Evolutionary conservation across 345 rosid genomes (phyloP), one percentile per base, ranked within the genome.

Genomic region (Eucalyptus brandiana): DNA sequence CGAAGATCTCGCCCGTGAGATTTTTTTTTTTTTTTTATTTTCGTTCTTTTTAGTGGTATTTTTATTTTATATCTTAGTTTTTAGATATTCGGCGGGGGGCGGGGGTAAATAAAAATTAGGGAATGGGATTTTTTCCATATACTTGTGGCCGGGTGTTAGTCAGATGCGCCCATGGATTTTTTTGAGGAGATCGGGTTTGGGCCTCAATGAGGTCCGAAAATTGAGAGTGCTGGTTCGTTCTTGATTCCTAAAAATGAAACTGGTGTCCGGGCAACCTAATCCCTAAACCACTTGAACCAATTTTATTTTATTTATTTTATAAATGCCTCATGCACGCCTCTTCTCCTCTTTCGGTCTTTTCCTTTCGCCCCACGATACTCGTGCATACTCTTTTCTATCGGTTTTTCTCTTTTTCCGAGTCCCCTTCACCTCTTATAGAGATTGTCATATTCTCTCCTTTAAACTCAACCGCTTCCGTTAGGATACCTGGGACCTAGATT

Each of bases 401-500:
- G 0, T 53, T 53, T 53, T 53, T 53, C 24, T 53, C 56, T 53
- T 53, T 53, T 19, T 53, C 0, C 2, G 4, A 19, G 5, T 53
- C 5, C 4, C 58, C 10, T 8, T 53, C 2, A 19, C 24, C 24
- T 19, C 5, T 19, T 19, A 53, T 53, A 8, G 24, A 53, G 4
- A 3, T 53, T 53, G 58, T 53, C 24, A 53, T 4, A 19, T 19
- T 53, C 58, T 53, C 10, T 19, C 24, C 10, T 53, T 19, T 53
- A 51, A 53, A 53, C 56, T 53, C 4, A 53, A 53, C 4, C 24
- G 1, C 9, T 53, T 51, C 56, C 9, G 0, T 7, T 51, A 18
- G 1, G 9, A 51, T 51, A 7, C 56, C 0, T 0, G 9, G 56
- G 56, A 53, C 18, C 56, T 53, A 53, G 54, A 51, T 7, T 6